phyloP scores from a whole-genome alignment of 2,329 filamentous ascomycete genomes.

The Cordyceps javanica region DNA sequence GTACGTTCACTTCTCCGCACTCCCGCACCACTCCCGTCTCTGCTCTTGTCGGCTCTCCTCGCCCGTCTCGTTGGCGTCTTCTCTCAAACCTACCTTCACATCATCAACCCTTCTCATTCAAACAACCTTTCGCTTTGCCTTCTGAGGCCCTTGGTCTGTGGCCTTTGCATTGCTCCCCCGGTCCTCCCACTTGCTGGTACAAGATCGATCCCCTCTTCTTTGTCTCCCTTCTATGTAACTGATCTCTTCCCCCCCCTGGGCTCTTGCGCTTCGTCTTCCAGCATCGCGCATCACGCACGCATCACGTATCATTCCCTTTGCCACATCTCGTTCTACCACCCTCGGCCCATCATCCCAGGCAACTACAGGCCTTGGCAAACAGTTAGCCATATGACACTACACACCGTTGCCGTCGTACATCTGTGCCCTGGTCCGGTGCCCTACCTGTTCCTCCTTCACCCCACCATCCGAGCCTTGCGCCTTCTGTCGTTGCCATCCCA shows the following conservation, averaged over 20 bases:
- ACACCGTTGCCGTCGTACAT: neutral
- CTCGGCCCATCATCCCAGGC: neutral
- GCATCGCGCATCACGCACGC: neutral
- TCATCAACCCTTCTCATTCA: conserved; percentile 3
- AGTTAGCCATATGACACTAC: neutral
- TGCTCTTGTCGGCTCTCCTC: conserved; percentile 11
- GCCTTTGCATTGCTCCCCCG: neutral
- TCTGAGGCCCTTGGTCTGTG: neutral
- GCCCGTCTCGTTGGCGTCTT: neutral
- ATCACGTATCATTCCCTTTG: neutral
- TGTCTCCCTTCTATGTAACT: conserved; percentile 6
- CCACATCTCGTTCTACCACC: neutral
- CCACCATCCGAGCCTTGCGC: conserved; percentile 14
- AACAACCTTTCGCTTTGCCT: neutral
- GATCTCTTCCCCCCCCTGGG: neutral
- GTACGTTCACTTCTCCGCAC: conserved; percentile 14
- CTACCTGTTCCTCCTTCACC: conserved; percentile 2
- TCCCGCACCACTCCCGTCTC: conserved; percentile 4
- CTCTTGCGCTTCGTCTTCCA: neutral
- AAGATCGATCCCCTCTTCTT: neutral
- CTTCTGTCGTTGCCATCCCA: conserved; percentile 14
- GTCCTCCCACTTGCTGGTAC: conserved; percentile 10
- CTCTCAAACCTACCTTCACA: neutral
- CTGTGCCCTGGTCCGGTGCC: neutral
- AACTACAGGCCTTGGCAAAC: neutral